phyloP scores from a whole-genome alignment of 2,329 filamentous ascomycete genomes.

The Thelonectria blattea region DNA sequence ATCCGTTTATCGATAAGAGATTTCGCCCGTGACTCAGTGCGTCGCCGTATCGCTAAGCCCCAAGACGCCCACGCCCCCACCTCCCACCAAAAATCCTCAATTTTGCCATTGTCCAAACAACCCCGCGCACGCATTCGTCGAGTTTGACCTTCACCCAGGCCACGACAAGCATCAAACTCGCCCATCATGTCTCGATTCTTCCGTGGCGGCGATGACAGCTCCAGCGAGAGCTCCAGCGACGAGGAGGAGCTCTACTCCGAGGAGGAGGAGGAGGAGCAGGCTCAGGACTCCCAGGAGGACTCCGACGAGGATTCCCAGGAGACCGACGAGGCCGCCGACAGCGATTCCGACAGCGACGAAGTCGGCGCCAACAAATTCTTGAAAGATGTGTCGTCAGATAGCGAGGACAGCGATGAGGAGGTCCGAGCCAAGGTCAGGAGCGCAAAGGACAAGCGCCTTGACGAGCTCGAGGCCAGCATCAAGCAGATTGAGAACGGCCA shows the following conservation, averaged over 20 bases:
- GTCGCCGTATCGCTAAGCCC: conserved; percentile 45
- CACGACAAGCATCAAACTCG: conserved; percentile 40
- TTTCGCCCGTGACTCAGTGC: conserved; percentile 29
- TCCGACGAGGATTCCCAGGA: conserved; percentile 61
- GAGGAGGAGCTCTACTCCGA: conserved; percentile 90
- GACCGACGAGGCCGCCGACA: conserved; percentile 54
- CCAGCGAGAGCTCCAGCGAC: conserved; percentile 92
- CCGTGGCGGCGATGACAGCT: conserved; percentile 89
- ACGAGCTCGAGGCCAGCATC: conserved; percentile 90
- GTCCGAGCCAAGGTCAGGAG: conserved; percentile 89
- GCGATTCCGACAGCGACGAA: conserved; percentile 68
- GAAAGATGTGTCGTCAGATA: conserved; percentile 73
- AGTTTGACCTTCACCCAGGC: conserved; percentile 36
- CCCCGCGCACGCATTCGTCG: conserved; percentile 45
- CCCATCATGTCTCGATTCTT: conserved; percentile 94
- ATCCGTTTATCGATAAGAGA: conserved; percentile 27
- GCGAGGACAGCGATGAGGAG: conserved; percentile 87
- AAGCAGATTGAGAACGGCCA: conserved; percentile 93
- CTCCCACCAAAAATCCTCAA: conserved; percentile 53
- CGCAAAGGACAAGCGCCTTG: conserved; percentile 95
- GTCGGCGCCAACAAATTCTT: conserved; percentile 85
- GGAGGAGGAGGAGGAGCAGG: conserved; percentile 53
- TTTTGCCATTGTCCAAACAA: conserved; percentile 46
- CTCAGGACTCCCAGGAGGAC: conserved; percentile 51
- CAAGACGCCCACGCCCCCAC: conserved; percentile 45